phyloP scores from a whole-genome alignment of 768 basidiomycete species.

The Leucogyrophana mollusca region DNA sequence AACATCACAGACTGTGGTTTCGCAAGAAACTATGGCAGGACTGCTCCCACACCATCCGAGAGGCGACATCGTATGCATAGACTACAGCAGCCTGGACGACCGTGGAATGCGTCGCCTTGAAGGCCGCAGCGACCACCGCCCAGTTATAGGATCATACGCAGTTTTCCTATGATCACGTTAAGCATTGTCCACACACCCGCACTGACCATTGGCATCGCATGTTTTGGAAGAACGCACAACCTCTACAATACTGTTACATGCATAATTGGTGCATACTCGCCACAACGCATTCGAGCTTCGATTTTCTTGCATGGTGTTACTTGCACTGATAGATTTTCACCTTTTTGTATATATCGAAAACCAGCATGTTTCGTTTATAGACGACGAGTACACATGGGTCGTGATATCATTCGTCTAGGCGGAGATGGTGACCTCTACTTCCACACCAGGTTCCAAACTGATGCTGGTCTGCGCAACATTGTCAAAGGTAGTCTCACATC shows the following conservation, averaged over 20 bases:
- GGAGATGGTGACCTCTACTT: conserved; percentile 98
- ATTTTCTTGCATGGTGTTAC: no score
- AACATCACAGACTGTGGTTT: conserved; percentile 25
- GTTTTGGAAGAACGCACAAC: no score
- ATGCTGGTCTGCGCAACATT: conserved; percentile 76
- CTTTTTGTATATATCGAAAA: no score
- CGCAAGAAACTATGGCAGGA: conserved; percentile 20
- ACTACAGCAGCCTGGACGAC: conserved; percentile 75
- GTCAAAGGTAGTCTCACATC: neutral
- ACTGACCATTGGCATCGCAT: no score
- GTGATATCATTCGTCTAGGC: conserved; percentile 37
- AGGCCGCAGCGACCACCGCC: conserved; percentile 81
- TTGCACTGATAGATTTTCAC: no score
- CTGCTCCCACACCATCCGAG: conserved; percentile 35
- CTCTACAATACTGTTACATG: no score
- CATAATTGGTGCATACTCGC: no score
- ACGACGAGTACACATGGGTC: neutral
- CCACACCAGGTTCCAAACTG: conserved; percentile 98
- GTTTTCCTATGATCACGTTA: conserved; percentile 67
- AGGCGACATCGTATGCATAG: conserved; percentile 73
- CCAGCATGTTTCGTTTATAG: no score
- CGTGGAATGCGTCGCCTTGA: conserved; percentile 70
- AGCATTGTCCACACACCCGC: no score
- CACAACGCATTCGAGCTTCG: no score
- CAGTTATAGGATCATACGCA: conserved; percentile 78